Evolutionary conservation across 805 yeast species (phyloP).

Genomic region (Metschnikowia gruessii): DNA sequence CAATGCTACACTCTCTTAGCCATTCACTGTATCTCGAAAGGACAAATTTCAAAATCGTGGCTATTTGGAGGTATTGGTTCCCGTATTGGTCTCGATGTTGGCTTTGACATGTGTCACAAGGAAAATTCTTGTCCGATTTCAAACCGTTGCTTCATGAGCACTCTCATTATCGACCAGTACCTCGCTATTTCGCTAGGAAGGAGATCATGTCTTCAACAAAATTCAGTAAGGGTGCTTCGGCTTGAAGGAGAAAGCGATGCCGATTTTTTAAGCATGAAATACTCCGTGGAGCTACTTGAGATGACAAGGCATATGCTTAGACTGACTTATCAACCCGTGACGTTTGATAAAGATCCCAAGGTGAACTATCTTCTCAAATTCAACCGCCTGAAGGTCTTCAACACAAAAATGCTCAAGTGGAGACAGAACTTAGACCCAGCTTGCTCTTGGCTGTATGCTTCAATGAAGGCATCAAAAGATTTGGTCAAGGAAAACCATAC

Average conservation of each 20-base stretch:
- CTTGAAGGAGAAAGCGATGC: conserved; percentile 13
- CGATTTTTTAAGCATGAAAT: conserved; percentile 14
- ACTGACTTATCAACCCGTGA: conserved; percentile 19
- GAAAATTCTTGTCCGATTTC: conserved; percentile 5
- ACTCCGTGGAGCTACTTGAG: conserved; percentile 17
- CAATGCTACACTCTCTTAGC: conserved; percentile 18
- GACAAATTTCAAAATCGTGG: conserved; percentile 20
- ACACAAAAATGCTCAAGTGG: conserved; percentile 20
- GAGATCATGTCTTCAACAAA: conserved; percentile 9
- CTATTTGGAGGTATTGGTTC: conserved; percentile 17
- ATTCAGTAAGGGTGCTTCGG: conserved; percentile 13
- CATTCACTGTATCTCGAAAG: conserved; percentile 16
- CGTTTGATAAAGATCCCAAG: conserved; percentile 17
- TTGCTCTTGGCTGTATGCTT: conserved; percentile 18
- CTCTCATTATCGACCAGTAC: conserved; percentile 16
- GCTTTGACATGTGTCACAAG: conserved; percentile 15
- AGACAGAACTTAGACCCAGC: conserved; percentile 13
- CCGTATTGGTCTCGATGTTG: conserved; percentile 18
- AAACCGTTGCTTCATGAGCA: conserved; percentile 17
- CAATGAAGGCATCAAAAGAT: conserved; percentile 13
- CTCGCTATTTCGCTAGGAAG: conserved; percentile 18
- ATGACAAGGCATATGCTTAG: conserved; percentile 17
- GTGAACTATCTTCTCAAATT: conserved; percentile 20
- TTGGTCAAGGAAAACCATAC: conserved; percentile 18
- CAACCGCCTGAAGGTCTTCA: conserved; percentile 18